Evolutionary conservation across 306 rosid genomes (phyloP).

Genomic region (Crataegus laevigata): DNA sequence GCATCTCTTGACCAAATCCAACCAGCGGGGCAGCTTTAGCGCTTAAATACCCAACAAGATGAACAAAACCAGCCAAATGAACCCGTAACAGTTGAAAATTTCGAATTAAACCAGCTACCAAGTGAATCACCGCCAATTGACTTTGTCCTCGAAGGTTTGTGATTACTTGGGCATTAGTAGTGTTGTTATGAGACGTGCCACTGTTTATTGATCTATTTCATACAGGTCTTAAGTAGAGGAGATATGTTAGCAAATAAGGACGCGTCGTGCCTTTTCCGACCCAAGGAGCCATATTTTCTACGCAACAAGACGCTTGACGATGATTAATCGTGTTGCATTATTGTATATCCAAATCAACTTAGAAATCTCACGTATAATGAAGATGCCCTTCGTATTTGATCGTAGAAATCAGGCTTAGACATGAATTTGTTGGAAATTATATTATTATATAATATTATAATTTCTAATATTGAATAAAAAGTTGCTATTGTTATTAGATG

Average conservation of each 20-base stretch:
- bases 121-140: slow-evolving; percentile 44
- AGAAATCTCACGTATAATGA: slow-evolving; percentile 4
- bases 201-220: slow-evolving; percentile 56
- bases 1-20: slow-evolving; percentile 29
- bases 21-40: slow-evolving; percentile 29
- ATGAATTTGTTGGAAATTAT: too few relatives aligned
- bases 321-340: slow-evolving; percentile 9
- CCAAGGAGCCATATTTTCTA: slow-evolving; percentile 24
- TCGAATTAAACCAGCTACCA: slow-evolving; percentile 28
- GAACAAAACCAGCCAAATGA: slow-evolving; percentile 33
- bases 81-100: slow-evolving; percentile 29
- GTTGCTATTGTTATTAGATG: too few relatives aligned
- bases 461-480: too few relatives aligned
- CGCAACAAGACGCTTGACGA: slow-evolving; percentile 17
- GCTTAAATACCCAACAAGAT: slow-evolving; percentile 23
- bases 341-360: slow-evolving; percentile 23
- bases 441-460: too few relatives aligned
- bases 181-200: slow-evolving; percentile 52
- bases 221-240: slow-evolving; percentile 81
- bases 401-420: too few relatives aligned
- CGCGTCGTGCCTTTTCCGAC: slow-evolving; percentile 34
- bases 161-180: slow-evolving; percentile 49
- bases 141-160: slow-evolving; percentile 92
- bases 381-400: not conserved
- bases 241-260: slow-evolving; percentile 49